Percentiles rank a stretch among this genome's conserved stretches.
These are phyloP conservation scores for Triglochin maritima DNA, from an alignment of 106 monocot species.

Conservation along the genomic window DNA sequence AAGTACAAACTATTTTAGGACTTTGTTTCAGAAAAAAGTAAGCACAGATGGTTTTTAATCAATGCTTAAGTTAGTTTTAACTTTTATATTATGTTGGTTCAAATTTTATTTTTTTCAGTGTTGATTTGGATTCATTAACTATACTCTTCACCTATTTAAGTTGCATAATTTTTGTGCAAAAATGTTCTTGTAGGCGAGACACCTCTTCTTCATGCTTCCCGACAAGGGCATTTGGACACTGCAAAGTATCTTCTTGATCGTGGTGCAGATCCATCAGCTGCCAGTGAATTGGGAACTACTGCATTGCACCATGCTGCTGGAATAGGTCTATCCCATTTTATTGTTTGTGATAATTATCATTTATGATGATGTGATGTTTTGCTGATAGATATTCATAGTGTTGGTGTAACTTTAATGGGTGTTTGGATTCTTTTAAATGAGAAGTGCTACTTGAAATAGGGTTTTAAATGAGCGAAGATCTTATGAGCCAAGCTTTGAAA, in stretches of 20 bases:
- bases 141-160: too few relatives aligned
- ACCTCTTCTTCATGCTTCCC: constrained; percentile 78
- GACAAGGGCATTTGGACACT: constrained; percentile 59
- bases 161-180: too few relatives aligned
- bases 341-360: constrained; percentile 1
- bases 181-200: constrained; percentile 55
- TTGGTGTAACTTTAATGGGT: too few relatives aligned
- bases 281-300: constrained; percentile 68
- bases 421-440: too few relatives aligned
- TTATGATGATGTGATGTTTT: neutral
- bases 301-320: constrained; percentile 91
- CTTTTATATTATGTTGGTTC: neutral
- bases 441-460: too few relatives aligned
- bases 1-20: too few relatives aligned
- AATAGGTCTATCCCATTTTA: constrained; percentile 34
- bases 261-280: constrained; percentile 66
- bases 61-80: too few relatives aligned
- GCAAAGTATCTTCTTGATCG: constrained; percentile 69
- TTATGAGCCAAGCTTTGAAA: too few relatives aligned
- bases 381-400: neutral
- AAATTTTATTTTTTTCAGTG: neutral
- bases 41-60: too few relatives aligned
- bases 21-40: too few relatives aligned
- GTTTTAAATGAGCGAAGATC: too few relatives aligned
- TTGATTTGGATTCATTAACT: too few relatives aligned